phyloP scores from a whole-genome alignment of 1,284 basidiomycete species.

The Pseudozyma thailandica region DNA sequence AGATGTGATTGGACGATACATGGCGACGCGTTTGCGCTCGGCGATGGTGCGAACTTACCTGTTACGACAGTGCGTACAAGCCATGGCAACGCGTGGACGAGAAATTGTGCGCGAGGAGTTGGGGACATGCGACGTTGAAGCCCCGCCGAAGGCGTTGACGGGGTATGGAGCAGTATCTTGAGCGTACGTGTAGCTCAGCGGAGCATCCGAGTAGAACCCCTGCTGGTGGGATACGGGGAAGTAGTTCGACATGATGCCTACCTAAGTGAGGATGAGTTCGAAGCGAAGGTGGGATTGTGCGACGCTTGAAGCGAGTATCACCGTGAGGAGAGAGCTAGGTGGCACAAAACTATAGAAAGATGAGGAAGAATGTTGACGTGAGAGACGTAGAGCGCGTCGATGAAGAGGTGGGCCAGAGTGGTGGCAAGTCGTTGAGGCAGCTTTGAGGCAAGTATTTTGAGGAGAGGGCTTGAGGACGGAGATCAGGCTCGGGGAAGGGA shows the following conservation, averaged over 20 bases:
- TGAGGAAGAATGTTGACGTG: neutral
- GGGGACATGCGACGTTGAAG: conserved; percentile 2
- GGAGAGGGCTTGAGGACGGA: no score
- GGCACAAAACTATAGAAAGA: neutral
- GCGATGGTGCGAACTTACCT: conserved; percentile 11
- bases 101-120: conserved; percentile 9
- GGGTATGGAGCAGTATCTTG: neutral
- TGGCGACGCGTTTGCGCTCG: conserved; percentile 10
- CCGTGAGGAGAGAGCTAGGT: neutral
- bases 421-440: neutral
- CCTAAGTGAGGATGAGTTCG: neutral
- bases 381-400: neutral
- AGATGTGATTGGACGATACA: conserved; percentile 6
- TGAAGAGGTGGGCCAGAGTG: conserved; percentile 1
- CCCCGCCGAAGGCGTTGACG: conserved; percentile 2
- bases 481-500: no score
- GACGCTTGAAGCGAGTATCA: neutral
- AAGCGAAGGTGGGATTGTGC: neutral
- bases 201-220: no score
- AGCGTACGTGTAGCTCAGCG: conserved; percentile 14
- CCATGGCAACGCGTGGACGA: conserved; percentile 25
- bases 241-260: neutral
- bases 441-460: no score
- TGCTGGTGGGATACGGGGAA: conserved; percentile 10
- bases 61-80: conserved; percentile 33